Base-by-base conservation (phyloP, 306 rosid genomes). In the Fragaria nilgerrensis region DNA sequence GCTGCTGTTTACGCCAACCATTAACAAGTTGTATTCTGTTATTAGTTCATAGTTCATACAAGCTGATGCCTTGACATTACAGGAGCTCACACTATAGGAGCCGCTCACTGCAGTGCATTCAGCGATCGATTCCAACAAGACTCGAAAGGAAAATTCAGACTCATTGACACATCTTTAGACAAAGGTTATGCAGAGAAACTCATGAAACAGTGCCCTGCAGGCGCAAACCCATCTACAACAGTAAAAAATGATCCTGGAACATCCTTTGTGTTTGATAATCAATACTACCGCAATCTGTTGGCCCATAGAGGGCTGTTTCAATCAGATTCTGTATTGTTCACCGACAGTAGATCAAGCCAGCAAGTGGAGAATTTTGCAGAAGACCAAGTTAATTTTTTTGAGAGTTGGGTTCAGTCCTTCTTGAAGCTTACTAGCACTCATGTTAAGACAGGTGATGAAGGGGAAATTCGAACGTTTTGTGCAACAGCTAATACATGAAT, bases 61-160 rank as follows among this genome's bases (percentile, higher is more conserved):
- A 19, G 1, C 2, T 65, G 70, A 65, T 65, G 2, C 14, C 70
- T 71, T 55, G 75, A 5, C 62, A 59, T 44, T 77, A 74, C 85
- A 92, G 97, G 97, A 58, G 94, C 97, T 70, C 97, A 94, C 82
- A 94, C 97, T 12, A 87, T 94, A 69, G 97, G 98, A 77, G 32
- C 78, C 43, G 88, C 97, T 61, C 94, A 92, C 63, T 94, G 98
- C 85, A 78, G 74, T 39, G 86, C 98, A 72, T 90, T 94, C 80
- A 89, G 88, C 13, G 89, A 70, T 61, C 85, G 97, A 2, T 94
- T 94, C 82, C 80, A 78, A 72, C 55, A 81, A 75, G 87, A 87
- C 80, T 73, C 90, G 0, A 82, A 76, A 2, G 98, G 98, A 43
- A 86, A 77, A 10, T 83, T 87, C 68, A 85, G 36, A 11, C 81